A percentile compares a stretch with the other conserved stretches of the same genome.
Evolutionary conservation across 208 protist genomes (phyloP).

Genomic region (Crithidia sp.): DNA sequence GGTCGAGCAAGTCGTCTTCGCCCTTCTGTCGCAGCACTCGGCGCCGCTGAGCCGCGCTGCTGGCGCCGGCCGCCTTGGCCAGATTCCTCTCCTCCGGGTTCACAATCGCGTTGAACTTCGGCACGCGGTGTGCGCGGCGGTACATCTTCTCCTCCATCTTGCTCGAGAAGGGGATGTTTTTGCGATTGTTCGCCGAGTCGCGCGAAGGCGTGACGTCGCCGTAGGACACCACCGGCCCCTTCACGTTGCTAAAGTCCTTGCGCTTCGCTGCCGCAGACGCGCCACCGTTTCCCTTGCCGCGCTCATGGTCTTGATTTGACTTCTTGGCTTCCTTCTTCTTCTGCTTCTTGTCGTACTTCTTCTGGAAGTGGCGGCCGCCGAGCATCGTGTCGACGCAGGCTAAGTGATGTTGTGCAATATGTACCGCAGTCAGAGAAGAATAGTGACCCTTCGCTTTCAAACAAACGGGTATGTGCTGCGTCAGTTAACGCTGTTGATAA

Average conservation of each 20-base stretch:
- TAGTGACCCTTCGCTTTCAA: too few species aligned
- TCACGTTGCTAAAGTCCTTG: constrained; percentile 63
- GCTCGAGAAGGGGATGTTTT: constrained; percentile 68
- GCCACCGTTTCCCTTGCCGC: constrained; percentile 1
- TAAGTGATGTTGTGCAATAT: background rate
- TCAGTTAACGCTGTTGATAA: background rate
- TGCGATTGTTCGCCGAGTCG: constrained; percentile 82
- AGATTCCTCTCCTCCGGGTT: constrained; percentile 31
- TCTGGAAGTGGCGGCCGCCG: constrained; percentile 65
- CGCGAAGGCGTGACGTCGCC: constrained; percentile 38
- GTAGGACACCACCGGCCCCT: constrained; percentile 80
- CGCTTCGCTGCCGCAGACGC: constrained; percentile 1
- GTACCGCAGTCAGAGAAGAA: too few species aligned
- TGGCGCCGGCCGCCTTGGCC: constrained; percentile 52
- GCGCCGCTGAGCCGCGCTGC: constrained; percentile 85
- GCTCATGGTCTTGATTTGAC: constrained; percentile 1
- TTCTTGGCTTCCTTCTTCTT: constrained; percentile 65
- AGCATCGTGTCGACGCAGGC: constrained; percentile 39
- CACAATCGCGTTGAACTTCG: constrained; percentile 44
- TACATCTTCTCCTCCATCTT: constrained; percentile 62
- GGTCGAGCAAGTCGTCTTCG: constrained; percentile 81
- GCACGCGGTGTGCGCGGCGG: constrained; percentile 67
- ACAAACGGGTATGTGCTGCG: too few species aligned
- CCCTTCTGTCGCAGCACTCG: constrained; percentile 68
- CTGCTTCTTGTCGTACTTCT: constrained; percentile 73